Evolutionary conservation across 805 yeast genomes (phyloP), one percentile per base, ranked within the genome.

Genomic region (Candida berthetii): DNA sequence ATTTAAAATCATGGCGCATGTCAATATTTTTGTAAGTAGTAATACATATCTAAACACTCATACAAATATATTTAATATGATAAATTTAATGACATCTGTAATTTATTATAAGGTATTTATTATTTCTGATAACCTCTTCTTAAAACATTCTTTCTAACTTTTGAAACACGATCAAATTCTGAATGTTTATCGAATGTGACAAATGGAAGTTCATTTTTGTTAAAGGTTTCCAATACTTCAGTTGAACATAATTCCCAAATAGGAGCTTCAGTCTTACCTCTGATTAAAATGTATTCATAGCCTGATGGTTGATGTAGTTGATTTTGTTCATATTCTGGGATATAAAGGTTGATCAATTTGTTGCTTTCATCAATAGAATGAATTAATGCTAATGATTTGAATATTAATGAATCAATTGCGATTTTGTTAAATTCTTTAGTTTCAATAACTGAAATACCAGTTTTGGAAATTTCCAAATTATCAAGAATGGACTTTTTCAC

Each of bases 261-360:
- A 0, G 96, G 93, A 2, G 82, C 60, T 38, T 80, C 86, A 1
- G 85, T 76, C 35, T 77, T 73, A 1, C 87, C 89, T 46, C 83
- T 72, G 1, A 76, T 68, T 2, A 85, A 41, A 0, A 84, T 46
- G 41, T 78, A 49, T 47, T 64, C 45, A 46, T 54, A 50, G 1
- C 52, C 57, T 4, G 54, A 54, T 14, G 62, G 50, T 0, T 48
- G 16, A 3, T 44, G 29, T 2, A 64, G 11, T 1, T 37, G 38
- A 0, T 31, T 34, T 13, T 42, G 35, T 28, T 43, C 50, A 33
- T 28, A 40, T 2, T 36, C 32, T 0, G 87, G 88, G 0, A 83
- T 62, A 49, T 84, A 80, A 1, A 87, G 39, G 43, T 83, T 79
- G 35, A 85, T 50, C 14, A 62, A 47, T 9, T 63, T 53, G 1